phyloP scores from a whole-genome alignment of 805 yeast genomes.

The Saturnispora hagleri region DNA sequence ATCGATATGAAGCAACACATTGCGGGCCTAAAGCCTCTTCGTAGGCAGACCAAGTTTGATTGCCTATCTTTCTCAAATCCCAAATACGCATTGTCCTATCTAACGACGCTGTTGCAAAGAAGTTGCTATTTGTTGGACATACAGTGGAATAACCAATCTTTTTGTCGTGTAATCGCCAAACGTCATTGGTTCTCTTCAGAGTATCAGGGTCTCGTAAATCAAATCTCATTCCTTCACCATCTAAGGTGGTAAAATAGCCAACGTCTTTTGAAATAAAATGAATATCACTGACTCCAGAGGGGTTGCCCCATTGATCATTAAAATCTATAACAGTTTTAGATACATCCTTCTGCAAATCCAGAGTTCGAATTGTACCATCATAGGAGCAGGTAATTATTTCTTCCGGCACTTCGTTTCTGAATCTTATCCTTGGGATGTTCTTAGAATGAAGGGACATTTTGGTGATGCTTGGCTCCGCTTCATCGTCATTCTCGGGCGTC shows the following conservation, averaged over 20 bases:
- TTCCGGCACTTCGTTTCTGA: slow-evolving; percentile 42
- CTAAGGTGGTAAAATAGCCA: slow-evolving; percentile 65
- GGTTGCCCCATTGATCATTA: slow-evolving; percentile 43
- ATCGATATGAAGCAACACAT: slow-evolving; percentile 50
- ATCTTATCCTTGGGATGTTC: slow-evolving; percentile 45
- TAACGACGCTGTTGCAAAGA: slow-evolving; percentile 79
- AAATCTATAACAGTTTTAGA: slow-evolving; percentile 54
- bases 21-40: slow-evolving; percentile 39
- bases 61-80: slow-evolving; percentile 59
- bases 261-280: slow-evolving; percentile 47
- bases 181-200: slow-evolving; percentile 7
- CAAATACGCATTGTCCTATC: slow-evolving; percentile 79
- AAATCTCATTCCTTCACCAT: slow-evolving; percentile 69
- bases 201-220: slow-evolving; percentile 44
- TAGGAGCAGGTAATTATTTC: slow-evolving; percentile 66
- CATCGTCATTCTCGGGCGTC: slow-evolving; percentile 48
- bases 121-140: slow-evolving; percentile 57
- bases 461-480: slow-evolving; percentile 42
- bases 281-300: slow-evolving; percentile 69
- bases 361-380: slow-evolving; percentile 74
- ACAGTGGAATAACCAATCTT: slow-evolving; percentile 85
- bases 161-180: slow-evolving; percentile 71
- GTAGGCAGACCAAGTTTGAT: slow-evolving; percentile 51
- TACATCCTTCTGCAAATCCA: slow-evolving; percentile 55
- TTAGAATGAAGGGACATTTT: slow-evolving; percentile 69